Evolutionary conservation across 176 grass and related monocot species (phyloP), one percentile per base, ranked within the genome.

Genomic region (Cenchrus americanus): DNA sequence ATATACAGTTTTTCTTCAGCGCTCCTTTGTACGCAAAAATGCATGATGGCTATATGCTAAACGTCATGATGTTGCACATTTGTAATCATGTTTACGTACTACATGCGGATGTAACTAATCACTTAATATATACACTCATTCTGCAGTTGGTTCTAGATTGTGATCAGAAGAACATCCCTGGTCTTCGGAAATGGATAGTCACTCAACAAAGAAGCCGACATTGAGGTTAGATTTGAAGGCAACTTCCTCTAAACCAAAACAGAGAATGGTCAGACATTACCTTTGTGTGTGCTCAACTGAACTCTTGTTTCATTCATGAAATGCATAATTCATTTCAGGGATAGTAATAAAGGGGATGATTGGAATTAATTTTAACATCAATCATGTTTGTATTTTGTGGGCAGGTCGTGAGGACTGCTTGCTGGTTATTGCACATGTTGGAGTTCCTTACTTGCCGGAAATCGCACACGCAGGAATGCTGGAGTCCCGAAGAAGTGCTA

Each of bases 91-190:
- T 65, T 43, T 54, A 11, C 62, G 3, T 55, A 52, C 17, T 0
- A 0, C 21, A 24, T 82, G 61, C 19, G 49, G 40, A 44, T 30
- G 26, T 58, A 54, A 58, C n/a, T 81, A 79, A 66, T 21, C 26
- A 64, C 0, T 69, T 49, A 50, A n/a, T 78, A 27, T 86, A 1
- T 66, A 30, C 46, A 15, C 80, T 87, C 8, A 49, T 70, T 59
- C 83, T 75, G 81, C 86, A 99, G 96, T 86, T 99, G 80, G 87
- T 96, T 81, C 74, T 94, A 12, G 96, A 99, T 82, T 99, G 96
- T 79, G 96, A 99, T 84, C 91, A 89, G 83, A 94, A 92, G 88
- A 96, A 87, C 59, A 94, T 99, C 78, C 96, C 96, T 2, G 93
- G 83, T 18, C 10, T 96, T 49, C 87, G 86, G 59, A 91, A 99